A percentile compares a stretch with the other conserved stretches of the same genome.
Conservation (phyloP, 345 rosid species). For the Aurinia saxatilis region DNA sequence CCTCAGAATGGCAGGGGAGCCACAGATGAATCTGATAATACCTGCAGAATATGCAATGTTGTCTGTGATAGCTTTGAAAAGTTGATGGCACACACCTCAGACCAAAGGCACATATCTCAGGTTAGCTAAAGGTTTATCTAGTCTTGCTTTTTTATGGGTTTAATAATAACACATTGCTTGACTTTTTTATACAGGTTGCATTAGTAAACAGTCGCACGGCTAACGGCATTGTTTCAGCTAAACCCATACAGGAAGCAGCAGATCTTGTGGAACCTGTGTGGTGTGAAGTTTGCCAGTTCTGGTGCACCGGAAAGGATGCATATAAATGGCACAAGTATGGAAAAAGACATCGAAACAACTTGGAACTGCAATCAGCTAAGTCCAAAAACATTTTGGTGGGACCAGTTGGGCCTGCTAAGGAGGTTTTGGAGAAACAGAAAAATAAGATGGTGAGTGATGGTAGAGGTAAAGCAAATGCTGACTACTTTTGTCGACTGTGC, state of each 20-base stretch:
- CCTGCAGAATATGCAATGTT: constrained; percentile 34
- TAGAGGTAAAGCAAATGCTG: too few species aligned
- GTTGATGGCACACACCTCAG: neutral
- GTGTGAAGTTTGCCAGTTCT: constrained; percentile 40
- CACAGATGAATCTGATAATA: constrained; percentile 34
- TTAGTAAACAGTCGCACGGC: constrained; percentile 23
- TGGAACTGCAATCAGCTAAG: constrained; percentile 17
- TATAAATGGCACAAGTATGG: constrained; percentile 4
- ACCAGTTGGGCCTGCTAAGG: neutral
- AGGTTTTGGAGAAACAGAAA: constrained; percentile 16
- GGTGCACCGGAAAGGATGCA: neutral
- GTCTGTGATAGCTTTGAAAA: constrained; percentile 30
- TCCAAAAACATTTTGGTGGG: constrained; percentile 2
- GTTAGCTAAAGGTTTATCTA: neutral
- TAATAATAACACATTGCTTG: neutral
- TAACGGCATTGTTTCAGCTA: constrained; percentile 15
- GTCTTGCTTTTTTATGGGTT: too few species aligned
- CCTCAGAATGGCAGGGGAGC: constrained; percentile 36
- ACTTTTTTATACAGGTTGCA: constrained; percentile 20
- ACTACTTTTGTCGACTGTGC: too few species aligned
- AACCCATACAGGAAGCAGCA: constrained; percentile 31
- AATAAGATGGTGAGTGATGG: too few species aligned
- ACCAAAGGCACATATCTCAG: constrained; percentile 13
- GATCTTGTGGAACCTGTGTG: constrained; percentile 29
- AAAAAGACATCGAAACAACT: constrained; percentile 21